A percentile compares a stretch with the other conserved stretches of the same genome.
Conservation (phyloP, 2,329 filamentous ascomycete species). For the Neonectria ditissima region DNA sequence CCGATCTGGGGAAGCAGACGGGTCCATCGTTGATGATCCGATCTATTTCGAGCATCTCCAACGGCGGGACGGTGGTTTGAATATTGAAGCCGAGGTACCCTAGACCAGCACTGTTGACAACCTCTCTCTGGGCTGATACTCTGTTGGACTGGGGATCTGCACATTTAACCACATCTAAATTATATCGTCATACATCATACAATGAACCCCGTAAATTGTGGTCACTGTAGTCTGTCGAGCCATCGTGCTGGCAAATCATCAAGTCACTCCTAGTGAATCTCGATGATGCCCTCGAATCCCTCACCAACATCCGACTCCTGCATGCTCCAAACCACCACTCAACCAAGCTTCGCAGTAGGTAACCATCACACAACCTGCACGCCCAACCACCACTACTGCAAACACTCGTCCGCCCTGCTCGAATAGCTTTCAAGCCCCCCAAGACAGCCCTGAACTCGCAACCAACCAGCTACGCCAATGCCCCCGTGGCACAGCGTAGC, state of each 20-base stretch:
- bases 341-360: neutral
- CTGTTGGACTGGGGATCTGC: neutral
- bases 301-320: neutral
- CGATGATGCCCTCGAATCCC: neutral
- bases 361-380: neutral
- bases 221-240: neutral
- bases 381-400: neutral
- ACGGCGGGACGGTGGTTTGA: neutral
- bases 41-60: neutral
- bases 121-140: too few species aligned
- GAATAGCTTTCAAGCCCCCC: conserved; percentile 1
- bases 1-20: neutral
- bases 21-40: neutral
- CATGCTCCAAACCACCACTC: neutral
- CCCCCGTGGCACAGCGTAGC: neutral
- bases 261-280: neutral
- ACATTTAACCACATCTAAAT: too few species aligned
- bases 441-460: neutral
- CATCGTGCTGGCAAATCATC: neutral
- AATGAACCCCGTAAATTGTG: neutral
- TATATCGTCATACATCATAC: too few species aligned
- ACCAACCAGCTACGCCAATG: conserved; percentile 3
- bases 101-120: neutral
- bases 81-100: neutral
- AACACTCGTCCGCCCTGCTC: neutral